These are phyloP conservation scores for Endoconidiophora polonica DNA, from an alignment of 2,329 filamentous ascomycete genomes.

Conservation along the genomic window DNA sequence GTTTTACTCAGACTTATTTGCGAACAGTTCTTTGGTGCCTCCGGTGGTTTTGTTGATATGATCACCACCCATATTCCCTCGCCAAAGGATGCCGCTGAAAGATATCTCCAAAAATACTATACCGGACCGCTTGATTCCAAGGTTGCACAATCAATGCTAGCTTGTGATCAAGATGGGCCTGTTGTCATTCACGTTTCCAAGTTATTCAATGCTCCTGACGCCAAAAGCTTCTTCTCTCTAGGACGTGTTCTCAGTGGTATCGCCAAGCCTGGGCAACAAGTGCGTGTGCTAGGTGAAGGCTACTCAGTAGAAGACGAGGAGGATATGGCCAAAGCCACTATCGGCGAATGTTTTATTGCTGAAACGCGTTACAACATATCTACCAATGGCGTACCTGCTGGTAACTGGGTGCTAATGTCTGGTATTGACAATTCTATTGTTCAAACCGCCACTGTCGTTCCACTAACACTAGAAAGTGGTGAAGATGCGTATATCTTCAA, in stretches of 20 bases:
- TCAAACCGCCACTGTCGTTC: slow-evolving; percentile 84
- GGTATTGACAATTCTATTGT: slow-evolving; percentile 97
- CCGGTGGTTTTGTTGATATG: slow-evolving; percentile 91
- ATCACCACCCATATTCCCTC: slow-evolving; percentile 77
- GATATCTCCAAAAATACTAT: slow-evolving; percentile 72
- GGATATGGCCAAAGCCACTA: slow-evolving; percentile 79
- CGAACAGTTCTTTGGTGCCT: slow-evolving; percentile 85
- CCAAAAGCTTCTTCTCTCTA: slow-evolving; percentile 78
- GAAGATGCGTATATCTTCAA: slow-evolving; percentile 94
- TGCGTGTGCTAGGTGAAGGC: slow-evolving; percentile 83
- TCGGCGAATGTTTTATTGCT: slow-evolving; percentile 74
- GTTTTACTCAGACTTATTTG: slow-evolving; percentile 79
- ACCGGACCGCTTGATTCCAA: slow-evolving; percentile 77
- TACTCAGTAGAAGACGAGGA: slow-evolving; percentile 96
- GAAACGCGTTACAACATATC: slow-evolving; percentile 88
- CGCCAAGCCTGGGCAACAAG: slow-evolving; percentile 61
- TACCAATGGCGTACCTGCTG: slow-evolving; percentile 80
- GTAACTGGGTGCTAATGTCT: slow-evolving; percentile 80
- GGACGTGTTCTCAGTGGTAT: slow-evolving; percentile 88
- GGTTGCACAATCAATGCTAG: slow-evolving; percentile 61
- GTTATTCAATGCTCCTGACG: slow-evolving; percentile 76
- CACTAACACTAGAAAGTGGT: slow-evolving; percentile 62
- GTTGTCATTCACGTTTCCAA: slow-evolving; percentile 88
- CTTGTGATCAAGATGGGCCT: slow-evolving; percentile 77
- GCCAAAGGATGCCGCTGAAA: slow-evolving; percentile 59